Evolutionary conservation across 2,329 filamentous ascomycete species (phyloP), one percentile per base, ranked within the genome.

Genomic region (Alternaria consortialis): DNA sequence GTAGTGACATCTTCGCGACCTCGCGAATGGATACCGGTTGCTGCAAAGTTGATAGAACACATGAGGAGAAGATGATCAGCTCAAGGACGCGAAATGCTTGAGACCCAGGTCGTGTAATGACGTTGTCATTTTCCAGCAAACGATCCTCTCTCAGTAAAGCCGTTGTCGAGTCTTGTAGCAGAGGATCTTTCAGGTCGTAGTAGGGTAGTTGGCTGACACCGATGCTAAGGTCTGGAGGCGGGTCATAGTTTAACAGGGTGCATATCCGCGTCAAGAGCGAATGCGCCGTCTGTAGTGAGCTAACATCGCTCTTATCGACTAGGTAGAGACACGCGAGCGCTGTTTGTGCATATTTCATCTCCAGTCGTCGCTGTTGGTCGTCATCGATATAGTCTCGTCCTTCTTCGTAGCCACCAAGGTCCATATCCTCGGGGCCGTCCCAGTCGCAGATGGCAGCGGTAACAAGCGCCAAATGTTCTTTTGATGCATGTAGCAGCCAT

Each of bases 341-440:
- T 44, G 89, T 86, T 58, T 89, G 88, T 42, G 88, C 88, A 74
- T 92, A 94, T 48, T 86, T 84, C 37, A 82, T 79, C 68, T 89
- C 85, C 5, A 93, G 80, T 63, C 87, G 84, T 34, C 83, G 80
- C 66, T 88, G 85, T 46, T 87, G 83, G 3, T 86, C 82, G 48
- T 91, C 88, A 48, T 85, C 84, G 50, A 92, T 75, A 79, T 87
- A 87, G 48, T 83, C 77, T 2, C 81, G 81, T 7, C 76, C 76
- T 29, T 80, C 78, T 40, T 84, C 84, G 66, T 84, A 86, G 12
- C 85, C 86, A 4, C 88, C 90, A 5, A 92, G 75, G 66, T 93
- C 89, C 47, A 90, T 84, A 71, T 94, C 91, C 7, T 82, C 81
- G 0, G 91, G 90, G 0, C 91, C 91, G 68, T 90, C 87, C 91